These are phyloP conservation scores for Moricandia arvensis DNA, from an alignment of 345 rosid species.

Conservation along the genomic window DNA sequence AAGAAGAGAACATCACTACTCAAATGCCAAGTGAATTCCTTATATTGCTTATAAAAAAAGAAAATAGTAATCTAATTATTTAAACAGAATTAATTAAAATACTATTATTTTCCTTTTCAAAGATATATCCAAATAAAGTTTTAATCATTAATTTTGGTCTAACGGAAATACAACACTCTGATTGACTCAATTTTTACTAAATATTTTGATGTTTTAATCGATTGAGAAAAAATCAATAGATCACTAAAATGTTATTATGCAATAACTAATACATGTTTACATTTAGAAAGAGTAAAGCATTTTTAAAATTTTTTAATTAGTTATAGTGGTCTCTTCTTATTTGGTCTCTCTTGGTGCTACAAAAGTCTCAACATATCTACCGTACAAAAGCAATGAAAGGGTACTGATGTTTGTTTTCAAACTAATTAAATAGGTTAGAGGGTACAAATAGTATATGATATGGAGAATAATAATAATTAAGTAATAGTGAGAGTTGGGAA, in stretches of 20 bases:
- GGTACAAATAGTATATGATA: background rate
- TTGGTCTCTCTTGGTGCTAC: background rate
- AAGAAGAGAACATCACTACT: too few relatives aligned
- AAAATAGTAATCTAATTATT: too few relatives aligned
- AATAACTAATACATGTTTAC: background rate
- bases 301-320: background rate
- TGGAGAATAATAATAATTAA: slow-evolving; percentile 1
- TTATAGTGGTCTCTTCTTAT: background rate
- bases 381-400: slow-evolving; percentile 1
- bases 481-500: background rate
- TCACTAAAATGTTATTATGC: background rate
- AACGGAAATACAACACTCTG: background rate
- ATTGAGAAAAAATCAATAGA: background rate
- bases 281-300: background rate
- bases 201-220: background rate
- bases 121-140: too few relatives aligned
- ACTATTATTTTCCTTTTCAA: too few relatives aligned
- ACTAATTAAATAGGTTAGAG: background rate
- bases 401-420: background rate
- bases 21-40: too few relatives aligned
- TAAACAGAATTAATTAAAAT: too few relatives aligned
- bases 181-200: background rate
- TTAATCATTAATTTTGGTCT: background rate
- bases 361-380: background rate
- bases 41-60: too few relatives aligned